Evolutionary conservation across 495 filamentous ascomycete species (phyloP), one percentile per base, ranked within the genome.

Genomic region (Penicillium desertorum): DNA sequence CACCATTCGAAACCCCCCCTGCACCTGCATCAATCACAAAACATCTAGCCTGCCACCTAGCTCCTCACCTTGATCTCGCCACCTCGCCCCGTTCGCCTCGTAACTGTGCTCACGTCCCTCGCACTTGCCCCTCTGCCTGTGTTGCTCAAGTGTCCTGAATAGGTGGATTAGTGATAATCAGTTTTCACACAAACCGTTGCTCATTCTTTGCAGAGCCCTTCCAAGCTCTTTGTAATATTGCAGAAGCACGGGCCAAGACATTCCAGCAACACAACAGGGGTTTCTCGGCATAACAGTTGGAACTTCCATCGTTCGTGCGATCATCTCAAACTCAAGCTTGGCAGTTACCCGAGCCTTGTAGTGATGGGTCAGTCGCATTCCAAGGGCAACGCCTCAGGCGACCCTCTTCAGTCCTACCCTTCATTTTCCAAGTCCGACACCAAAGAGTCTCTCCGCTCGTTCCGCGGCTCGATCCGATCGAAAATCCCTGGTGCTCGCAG

Each of bases 341-440:
- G 71, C 70, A 71, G 54, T 66, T 44, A 71, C 70, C 68, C 64
- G 37, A 63, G 58, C 66, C 64, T 69, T 71, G 64, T 68, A 62
- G 77, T 58, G 50, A 98, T 98, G 93, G 93, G 93, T 75, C 95
- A 97, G 79, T 86, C 91, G 79, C 81, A 85, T 71, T 98, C 93
- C 69, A 96, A 94, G 77, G 77, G 79, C 67, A 81, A 83, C 64
- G 84, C 76, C 66, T 73, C 72, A 60, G 71, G 76, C 57, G 83
- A 86, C 61, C 69, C 76, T 57, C 74, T 93, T 53, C 86, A 88
- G 70, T 87, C 88, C 25, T 94, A 91, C 73, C 90, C 93, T 36
- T 96, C 94, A 22, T 92, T 98, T 72, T 88, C 87, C 70, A 90
- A 89, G 68, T 89, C 93, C 22, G 94, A 98, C 71, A 98, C 94